A percentile compares a stretch with the other conserved stretches of the same genome.
phyloP scores from a whole-genome alignment of 768 basidiomycete genomes.

The Termitomyces heimii region DNA sequence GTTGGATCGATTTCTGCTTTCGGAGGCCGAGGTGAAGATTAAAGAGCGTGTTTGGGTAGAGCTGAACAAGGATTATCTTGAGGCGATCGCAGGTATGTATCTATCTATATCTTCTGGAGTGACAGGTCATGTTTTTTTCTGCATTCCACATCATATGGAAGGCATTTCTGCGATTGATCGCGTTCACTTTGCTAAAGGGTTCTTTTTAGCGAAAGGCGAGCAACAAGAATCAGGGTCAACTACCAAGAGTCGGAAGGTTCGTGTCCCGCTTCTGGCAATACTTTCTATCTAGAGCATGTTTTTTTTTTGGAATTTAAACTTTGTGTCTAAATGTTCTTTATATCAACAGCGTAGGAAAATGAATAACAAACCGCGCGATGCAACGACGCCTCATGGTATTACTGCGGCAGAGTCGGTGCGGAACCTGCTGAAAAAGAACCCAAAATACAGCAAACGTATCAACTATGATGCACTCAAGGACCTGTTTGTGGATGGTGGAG shows the following conservation, averaged over 20 bases:
- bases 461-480: slow-evolving; percentile 88
- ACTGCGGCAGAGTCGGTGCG: slow-evolving; percentile 76
- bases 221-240: slow-evolving; percentile 34
- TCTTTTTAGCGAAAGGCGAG: slow-evolving; percentile 61
- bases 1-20: slow-evolving; percentile 72
- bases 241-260: slow-evolving; percentile 74
- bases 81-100: slow-evolving; percentile 74
- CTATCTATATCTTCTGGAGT: slow-evolving; percentile 1
- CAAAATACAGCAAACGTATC: slow-evolving; percentile 87
- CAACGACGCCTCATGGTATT: slow-evolving; percentile 59
- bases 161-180: not conserved
- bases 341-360: slow-evolving; percentile 61
- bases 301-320: slow-evolving; percentile 1
- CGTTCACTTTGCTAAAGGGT: slow-evolving; percentile 35
- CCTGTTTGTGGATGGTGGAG: slow-evolving; percentile 54
- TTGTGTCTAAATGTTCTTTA: not conserved
- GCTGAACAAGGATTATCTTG: slow-evolving; percentile 85
- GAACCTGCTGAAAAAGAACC: slow-evolving; percentile 77
- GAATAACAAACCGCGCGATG: slow-evolving; percentile 59
- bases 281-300: slow-evolving; percentile 15
- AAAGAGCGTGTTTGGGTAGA: slow-evolving; percentile 95
- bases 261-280: slow-evolving; percentile 36
- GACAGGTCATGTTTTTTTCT: not conserved
- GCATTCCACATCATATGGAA: not conserved
- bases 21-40: slow-evolving; percentile 74